Conservation (phyloP, 176 grass and related monocot species). For the Triticum timopheevii region DNA sequence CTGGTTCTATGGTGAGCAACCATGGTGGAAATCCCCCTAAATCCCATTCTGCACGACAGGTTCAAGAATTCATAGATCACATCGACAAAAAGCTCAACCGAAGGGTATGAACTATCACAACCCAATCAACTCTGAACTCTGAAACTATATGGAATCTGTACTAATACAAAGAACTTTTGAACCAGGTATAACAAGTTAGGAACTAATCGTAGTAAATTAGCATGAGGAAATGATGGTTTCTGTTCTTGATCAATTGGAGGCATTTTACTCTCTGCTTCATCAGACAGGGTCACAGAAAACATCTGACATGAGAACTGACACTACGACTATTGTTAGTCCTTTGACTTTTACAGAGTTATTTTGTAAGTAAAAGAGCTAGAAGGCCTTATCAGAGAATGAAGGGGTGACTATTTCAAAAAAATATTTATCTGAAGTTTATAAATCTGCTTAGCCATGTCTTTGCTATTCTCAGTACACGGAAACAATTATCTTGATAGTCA, state of each 20-base stretch:
- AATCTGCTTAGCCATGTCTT: neutral
- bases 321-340: neutral
- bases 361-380: neutral
- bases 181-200: neutral
- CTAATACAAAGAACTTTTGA: neutral
- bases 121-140: neutral
- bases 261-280: neutral
- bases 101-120: slow-evolving; percentile 12
- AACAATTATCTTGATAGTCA: neutral
- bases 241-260: neutral
- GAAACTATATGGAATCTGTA: neutral
- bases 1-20: slow-evolving; percentile 82
- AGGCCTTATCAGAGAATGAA: neutral
- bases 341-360: neutral
- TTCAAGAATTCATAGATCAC: slow-evolving; percentile 11
- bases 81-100: neutral
- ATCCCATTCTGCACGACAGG: slow-evolving; percentile 81
- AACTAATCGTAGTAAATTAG: slow-evolving; percentile 4
- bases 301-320: neutral
- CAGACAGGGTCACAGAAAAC: neutral
- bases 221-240: neutral
- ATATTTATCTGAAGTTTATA: neutral
- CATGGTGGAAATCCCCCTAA: slow-evolving; percentile 94
- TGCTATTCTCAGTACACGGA: neutral
- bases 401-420: neutral